Evolutionary conservation across 805 yeast genomes (phyloP), one percentile per base, ranked within the genome.

Genomic region (Wickerhamiella lipophila): DNA sequence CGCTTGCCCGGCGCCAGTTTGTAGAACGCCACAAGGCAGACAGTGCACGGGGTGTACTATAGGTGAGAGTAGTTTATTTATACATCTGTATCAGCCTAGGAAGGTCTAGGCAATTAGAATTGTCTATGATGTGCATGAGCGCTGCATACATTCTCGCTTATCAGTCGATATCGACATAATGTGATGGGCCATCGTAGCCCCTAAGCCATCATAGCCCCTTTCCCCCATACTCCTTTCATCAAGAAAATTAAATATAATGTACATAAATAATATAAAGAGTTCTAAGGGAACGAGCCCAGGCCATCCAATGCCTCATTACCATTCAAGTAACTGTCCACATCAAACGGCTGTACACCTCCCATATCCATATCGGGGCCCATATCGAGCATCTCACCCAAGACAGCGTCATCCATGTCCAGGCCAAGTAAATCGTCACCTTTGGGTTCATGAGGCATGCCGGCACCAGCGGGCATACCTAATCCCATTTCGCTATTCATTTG

Each of bases 1-100:
- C 68, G 36, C 62, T 79, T 18, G 81, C 83, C 1, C 68, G 87
- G 46, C 78, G 78, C 29, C 85, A 81, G 60, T 82, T 80, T 57
- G 55, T 71, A 56, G 66, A 71, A 43, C 68, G 77, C 5, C 32
- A 21, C 25, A 18, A 21, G 38, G 46, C 38, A 18, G 45, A 27
- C 15, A 8, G 15, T 12, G 35, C 25, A 6, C 11, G 35, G 6
- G 35, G 13, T 9, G 35, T n/a, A 9, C 15, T 30, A 30, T 30
- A 30, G 35, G 13, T n/a, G n/a, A n/a, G n/a, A n/a, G n/a, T n/a
- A n/a, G n/a, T n/a, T n/a, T n/a, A n/a, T n/a, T n/a, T n/a, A n/a
- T n/a, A n/a, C n/a, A n/a, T n/a, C n/a, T n/a, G n/a, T n/a, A n/a
- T n/a, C n/a, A n/a, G n/a, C n/a, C n/a, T n/a, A n/a, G n/a, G n/a